Evolutionary conservation across 2,329 filamentous ascomycete genomes (phyloP).

Genomic region (Tolypocladium endophyticum): DNA sequence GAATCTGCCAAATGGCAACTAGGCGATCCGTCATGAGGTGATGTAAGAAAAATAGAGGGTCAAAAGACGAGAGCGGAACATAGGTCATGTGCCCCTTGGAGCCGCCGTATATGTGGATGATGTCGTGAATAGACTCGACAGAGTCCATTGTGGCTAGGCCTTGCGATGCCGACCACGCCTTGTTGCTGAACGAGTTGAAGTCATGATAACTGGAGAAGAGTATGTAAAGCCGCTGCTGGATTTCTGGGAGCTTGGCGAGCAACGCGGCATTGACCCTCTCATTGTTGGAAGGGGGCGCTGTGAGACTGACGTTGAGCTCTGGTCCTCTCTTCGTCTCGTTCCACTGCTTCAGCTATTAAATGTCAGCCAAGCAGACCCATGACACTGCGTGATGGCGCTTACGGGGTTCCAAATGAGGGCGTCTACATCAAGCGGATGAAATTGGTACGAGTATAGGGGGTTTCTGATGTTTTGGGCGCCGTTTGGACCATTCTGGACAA

Average conservation of each 20-base stretch:
- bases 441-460: constrained; percentile 50
- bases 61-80: constrained; percentile 64
- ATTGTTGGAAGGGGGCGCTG: constrained; percentile 43
- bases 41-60: constrained; percentile 71
- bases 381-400: constrained; percentile 16
- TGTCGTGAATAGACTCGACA: constrained; percentile 53
- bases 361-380: constrained; percentile 3
- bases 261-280: constrained; percentile 38
- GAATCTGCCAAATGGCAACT: constrained; percentile 65
- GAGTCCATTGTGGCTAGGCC: constrained; percentile 47
- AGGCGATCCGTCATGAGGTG: constrained; percentile 67
- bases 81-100: constrained; percentile 58
- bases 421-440: constrained; percentile 46
- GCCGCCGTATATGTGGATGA: constrained; percentile 49
- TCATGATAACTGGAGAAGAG: constrained; percentile 58
- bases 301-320: constrained; percentile 16
- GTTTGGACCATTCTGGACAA: constrained; percentile 45
- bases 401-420: constrained; percentile 52
- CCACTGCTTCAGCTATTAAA: constrained; percentile 45
- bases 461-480: constrained; percentile 47
- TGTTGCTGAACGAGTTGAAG: constrained; percentile 60
- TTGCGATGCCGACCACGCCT: constrained; percentile 44
- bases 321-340: constrained; percentile 49
- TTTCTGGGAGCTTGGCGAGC: constrained; percentile 34
- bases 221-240: constrained; percentile 55